Evolutionary conservation across 192 early-diverging fungal genomes (phyloP), one percentile per base, ranked within the genome.

Genomic region (Coemansia sp.): DNA sequence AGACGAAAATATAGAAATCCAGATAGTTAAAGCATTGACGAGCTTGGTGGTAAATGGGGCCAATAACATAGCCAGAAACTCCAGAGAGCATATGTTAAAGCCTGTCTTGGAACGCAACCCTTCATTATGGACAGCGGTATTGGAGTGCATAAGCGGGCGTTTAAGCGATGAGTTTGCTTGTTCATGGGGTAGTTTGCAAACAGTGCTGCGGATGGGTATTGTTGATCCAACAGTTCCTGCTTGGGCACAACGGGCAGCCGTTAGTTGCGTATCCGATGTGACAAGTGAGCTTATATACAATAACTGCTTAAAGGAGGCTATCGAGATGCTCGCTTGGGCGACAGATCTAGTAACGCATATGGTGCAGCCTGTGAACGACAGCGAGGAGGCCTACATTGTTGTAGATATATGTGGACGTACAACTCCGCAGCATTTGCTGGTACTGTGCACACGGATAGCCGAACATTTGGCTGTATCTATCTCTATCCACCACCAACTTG

Each of bases 181-280:
- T 3, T 5, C 20, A 3, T 70, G 68, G 68, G 23, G 0, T 2
- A 53, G 44, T 18, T 18, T 52, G 5, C 40, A 36, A 12, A 52
- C 38, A 9, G 42, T 70, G 30, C 36, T 63, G 4, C 52, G 43
- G 39, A 59, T 50, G n/a, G 60, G 45, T 0, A 21, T 59, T 3
- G 16, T 59, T 36, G 68, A 70, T 40, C 61, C 61, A 0, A 59
- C 68, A 2, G 68, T 70, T 12, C 61, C 68, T 12, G 49, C 46
- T 10, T 70, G 68, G 68, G 68, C 61, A 11, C 68, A 70, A 38
- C 40, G 44, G 38, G 43, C 36, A 26, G 40, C 54, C 8, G 38
- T 63, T 13, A 9, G 52, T 18, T 18, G 26, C 31, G 30, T 59
- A 3, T 63, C 63, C 48, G 46, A 46, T 26, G 14, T 47, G 15